Base-by-base conservation (phyloP, 148 eudicot species). In the Bassia scoparia region DNA sequence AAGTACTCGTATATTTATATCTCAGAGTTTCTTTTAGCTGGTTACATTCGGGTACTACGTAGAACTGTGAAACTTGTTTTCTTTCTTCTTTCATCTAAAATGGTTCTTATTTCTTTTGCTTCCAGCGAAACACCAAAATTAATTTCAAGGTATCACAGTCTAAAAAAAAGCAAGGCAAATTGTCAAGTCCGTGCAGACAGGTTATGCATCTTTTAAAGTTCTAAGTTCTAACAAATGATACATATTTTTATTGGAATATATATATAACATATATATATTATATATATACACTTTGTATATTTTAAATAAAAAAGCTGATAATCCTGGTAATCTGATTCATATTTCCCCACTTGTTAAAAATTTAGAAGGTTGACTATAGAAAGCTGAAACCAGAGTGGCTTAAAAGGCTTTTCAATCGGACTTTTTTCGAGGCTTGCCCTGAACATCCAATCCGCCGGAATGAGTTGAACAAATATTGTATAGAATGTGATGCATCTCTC, bases 401-500 rank as follows among this genome's bases (percentile, higher is more conserved):
- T 2, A 81, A 74, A 13, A 34, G 24, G 50, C 79, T 89, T 65
- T 20, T 87, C 52, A 35, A 37, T 24, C 79, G 53, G 35, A 75
- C 80, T 68, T 87, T 82, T 78, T 84, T 83, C n/a, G 77, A 72
- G 2, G 66, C 69, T 61, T 89, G 93, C 70, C 35, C 70, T 2
- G 30, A 34, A 37, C 93, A 83, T 76, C 82, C 78, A 70, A 31
- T 72, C 29, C 79, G 76, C 18, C 86, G 81, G 41, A 89, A 82
- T 70, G 89, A 82, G 26, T 35, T 74, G 48, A 87, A 81, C 63
- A 83, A 61, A 66, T 85, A 81, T 26, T 89, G 93, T 73, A 81
- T 86, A 59, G 76, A 82, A 49, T 89, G 90, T 61, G 76, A 80
- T 64, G 20, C 46, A 49, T 26, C 88, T 24, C 68, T 71, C 26